Evolutionary conservation across 345 rosid species (phyloP).

Genomic region (Gynandropsis gynandra): DNA sequence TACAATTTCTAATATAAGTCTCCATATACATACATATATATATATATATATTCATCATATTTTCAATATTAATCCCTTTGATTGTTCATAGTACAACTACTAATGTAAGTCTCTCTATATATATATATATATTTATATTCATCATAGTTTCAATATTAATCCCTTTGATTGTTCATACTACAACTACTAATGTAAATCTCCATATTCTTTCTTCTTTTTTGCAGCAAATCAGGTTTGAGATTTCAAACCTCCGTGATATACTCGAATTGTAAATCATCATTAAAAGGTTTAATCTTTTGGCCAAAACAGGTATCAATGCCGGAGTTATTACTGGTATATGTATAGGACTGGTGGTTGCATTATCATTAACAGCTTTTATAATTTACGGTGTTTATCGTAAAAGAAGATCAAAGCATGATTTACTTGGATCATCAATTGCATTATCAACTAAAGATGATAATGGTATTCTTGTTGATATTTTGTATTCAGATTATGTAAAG

Average conservation of each 20-base stretch:
- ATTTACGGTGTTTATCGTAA: constrained; percentile 43
- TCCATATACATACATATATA: no score
- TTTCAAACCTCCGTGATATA: constrained; percentile 11
- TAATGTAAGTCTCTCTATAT: no score
- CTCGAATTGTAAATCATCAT: neutral
- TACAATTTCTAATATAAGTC: constrained; percentile 1
- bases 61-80: no score
- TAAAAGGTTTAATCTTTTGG: neutral
- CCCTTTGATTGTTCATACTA: neutral
- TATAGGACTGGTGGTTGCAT: constrained; percentile 36
- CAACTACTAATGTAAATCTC: constrained; percentile 4
- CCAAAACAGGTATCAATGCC: constrained; percentile 43
- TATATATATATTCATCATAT: no score
- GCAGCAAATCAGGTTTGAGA: constrained; percentile 56
- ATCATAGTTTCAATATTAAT: neutral
- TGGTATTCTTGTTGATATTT: constrained; percentile 27
- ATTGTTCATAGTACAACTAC: no score
- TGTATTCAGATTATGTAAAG: neutral
- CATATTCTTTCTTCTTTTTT: constrained; percentile 36
- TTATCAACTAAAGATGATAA: constrained; percentile 31
- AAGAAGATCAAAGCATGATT: constrained; percentile 36
- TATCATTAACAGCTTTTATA: constrained; percentile 35
- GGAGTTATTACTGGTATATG: constrained; percentile 66
- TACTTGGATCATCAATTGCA: constrained; percentile 23
- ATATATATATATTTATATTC: constrained; percentile 25